Evolutionary conservation across 2,329 filamentous ascomycete species (phyloP), one percentile per base, ranked within the genome.

Genomic region (Apiospora kogelbergensis): DNA sequence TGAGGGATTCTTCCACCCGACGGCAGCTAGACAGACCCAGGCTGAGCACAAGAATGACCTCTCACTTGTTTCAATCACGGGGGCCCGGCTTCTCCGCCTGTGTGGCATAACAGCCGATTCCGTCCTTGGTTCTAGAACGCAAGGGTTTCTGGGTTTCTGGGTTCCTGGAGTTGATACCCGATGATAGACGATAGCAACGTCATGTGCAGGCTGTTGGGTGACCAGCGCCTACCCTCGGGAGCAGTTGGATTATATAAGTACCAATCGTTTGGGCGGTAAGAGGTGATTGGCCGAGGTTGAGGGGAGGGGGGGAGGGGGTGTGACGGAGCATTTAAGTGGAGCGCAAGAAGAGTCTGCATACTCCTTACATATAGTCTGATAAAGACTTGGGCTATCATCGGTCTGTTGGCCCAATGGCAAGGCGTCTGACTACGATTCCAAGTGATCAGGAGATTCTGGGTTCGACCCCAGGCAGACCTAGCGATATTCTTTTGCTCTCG

Each of bases 381-480:
- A 60, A n/a, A 6, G 9, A 13, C 6, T 13, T 2, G 0, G 2
- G 3, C 20, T 60, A 1, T 6, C 20, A 60, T 60, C 53, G 67
- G 67, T 68, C 67, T 60, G 60, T 64, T 81, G 78, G 78, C 77
- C 77, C 77, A 80, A 80, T 81, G 80, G 75, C 79, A 82, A 80
- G 79, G 79, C 80, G 80, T 81, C 78, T 81, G 80, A 82, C 80
- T 81, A 81, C 80, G 79, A 81, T 70, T 57, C 40, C 11, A 45
- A 40, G 30, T 41, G 26, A 68, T 68, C 67, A 68, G 67, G 68
- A 68, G 68, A 70, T 70, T 70, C 68, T 70, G 66, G 68, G 68
- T 70, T 70, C 68, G 68, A 70, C 26, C 68, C 68, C 68, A 70
- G 68, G 66, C 45, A 53, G 68, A 60, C 65, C 57, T 67, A 13